Conservation (phyloP, 306 rosid species). For the Abrus precatorius region DNA sequence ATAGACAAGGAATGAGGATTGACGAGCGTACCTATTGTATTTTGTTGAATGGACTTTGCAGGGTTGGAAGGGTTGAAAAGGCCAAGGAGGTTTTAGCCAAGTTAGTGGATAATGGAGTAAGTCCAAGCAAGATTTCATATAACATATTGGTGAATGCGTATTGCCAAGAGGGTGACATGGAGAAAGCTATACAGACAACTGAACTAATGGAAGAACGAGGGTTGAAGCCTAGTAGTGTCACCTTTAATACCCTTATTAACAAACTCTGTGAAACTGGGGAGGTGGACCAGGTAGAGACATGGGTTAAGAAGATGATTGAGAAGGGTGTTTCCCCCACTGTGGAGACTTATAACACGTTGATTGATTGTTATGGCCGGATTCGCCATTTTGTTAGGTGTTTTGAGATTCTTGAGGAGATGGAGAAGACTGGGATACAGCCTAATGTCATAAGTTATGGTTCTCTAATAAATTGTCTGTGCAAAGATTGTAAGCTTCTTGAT, state of each 20-base stretch:
- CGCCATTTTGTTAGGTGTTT: slow-evolving; percentile 66
- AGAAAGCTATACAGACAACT: slow-evolving; percentile 53
- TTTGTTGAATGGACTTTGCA: slow-evolving; percentile 74
- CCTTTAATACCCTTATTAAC: slow-evolving; percentile 71
- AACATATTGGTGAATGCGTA: slow-evolving; percentile 74
- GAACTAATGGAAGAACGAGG: slow-evolving; percentile 70
- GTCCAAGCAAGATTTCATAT: slow-evolving; percentile 61
- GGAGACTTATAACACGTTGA: slow-evolving; percentile 68
- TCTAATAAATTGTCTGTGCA: slow-evolving; percentile 75
- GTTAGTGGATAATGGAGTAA: slow-evolving; percentile 58
- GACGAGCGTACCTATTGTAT: slow-evolving; percentile 60
- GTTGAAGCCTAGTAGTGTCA: slow-evolving; percentile 63
- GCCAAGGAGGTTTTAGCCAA: slow-evolving; percentile 69
- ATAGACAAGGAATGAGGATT: slow-evolving; percentile 51
- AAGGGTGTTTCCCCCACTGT: slow-evolving; percentile 67
- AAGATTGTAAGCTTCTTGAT: slow-evolving; percentile 71
- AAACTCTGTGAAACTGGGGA: slow-evolving; percentile 67
- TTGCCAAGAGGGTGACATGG: slow-evolving; percentile 66
- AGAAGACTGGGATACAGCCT: slow-evolving; percentile 69
- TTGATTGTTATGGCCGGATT: slow-evolving; percentile 70
- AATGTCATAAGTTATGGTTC: slow-evolving; percentile 81
- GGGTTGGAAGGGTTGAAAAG: slow-evolving; percentile 67
- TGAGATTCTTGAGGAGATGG: slow-evolving; percentile 81
- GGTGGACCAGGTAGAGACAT: slow-evolving; percentile 73
- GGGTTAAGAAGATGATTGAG: slow-evolving; percentile 74